Evolutionary conservation across 2,329 filamentous ascomycete genomes (phyloP).

Genomic region (Aspergillus arachidicola): DNA sequence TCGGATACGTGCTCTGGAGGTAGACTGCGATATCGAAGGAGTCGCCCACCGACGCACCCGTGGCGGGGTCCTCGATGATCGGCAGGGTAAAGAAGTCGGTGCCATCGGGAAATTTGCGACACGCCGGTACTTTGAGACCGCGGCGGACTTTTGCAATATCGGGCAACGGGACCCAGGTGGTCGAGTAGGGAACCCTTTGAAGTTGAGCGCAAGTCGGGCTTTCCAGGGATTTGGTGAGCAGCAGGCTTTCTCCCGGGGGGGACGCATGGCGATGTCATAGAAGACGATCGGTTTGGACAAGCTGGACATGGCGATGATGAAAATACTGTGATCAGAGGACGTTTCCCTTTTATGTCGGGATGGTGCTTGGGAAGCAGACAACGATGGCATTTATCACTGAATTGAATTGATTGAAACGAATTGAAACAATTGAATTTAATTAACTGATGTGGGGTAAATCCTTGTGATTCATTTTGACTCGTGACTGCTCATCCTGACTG

Average conservation of each 20-base stretch:
- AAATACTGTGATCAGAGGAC: too few species aligned
- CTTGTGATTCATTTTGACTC: too few species aligned
- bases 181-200: conserved; percentile 53
- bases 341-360: too few species aligned
- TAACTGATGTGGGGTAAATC: too few species aligned
- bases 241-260: conserved; percentile 23
- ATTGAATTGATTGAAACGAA: too few species aligned
- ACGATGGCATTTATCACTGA: too few species aligned
- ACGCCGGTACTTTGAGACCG: conserved; percentile 50
- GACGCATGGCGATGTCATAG: conserved; percentile 52
- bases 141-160: conserved; percentile 55
- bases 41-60: conserved; percentile 55
- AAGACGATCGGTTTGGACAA: conserved; percentile 35
- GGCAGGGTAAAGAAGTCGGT: conserved; percentile 64
- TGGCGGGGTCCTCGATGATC: conserved; percentile 53
- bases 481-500: too few species aligned
- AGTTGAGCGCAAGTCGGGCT: conserved; percentile 53
- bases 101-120: conserved; percentile 60
- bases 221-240: conserved; percentile 56
- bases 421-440: too few species aligned
- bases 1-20: conserved; percentile 56
- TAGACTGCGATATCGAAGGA: conserved; percentile 68
- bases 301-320: not conserved
- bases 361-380: too few species aligned
- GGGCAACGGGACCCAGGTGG: conserved; percentile 56